Base-by-base conservation (phyloP, 2,329 filamentous ascomycete species). In the Keithomyces neogunnii region DNA sequence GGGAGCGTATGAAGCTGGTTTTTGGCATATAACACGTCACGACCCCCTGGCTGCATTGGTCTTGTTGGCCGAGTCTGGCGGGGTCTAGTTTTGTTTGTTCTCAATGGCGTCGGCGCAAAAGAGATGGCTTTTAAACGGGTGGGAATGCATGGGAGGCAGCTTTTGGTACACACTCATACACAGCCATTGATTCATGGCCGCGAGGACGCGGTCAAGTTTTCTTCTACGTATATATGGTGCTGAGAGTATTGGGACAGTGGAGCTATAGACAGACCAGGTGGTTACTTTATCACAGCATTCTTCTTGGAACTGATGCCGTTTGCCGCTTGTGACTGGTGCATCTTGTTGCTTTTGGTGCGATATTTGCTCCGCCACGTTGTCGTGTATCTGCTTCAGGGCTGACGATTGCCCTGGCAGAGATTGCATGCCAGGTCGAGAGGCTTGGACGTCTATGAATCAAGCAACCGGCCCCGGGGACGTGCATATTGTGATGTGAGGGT, bases 1-100 rank as follows among this genome's bases (percentile, higher is more conserved):
- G 85, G 60, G 82, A 85, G 66, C 74, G 82, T 54, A 69, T 77
- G 59, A 85, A 85, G 72, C 76, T 71, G 44, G 70, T 75, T 57
- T 70, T 90, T 57, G 83, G 82, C 42, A 88, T 90, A 62, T 88
- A 63, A 60, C 19, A 30, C 10, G 26, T 30, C 28, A n/a, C 26
- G 26, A 44, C 13, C 5, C 30, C 6, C 11, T 6, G 9, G 40
- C 26, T 19, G 19, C 19, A 19, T 44, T 44, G 9, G 8, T 5
- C 7, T 44, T 30, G 4, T 44, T 13, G 4, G 5, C 8, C 8
- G 6, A 6, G 10, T 26, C 28, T 19, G 43, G 19, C n/a, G 51
- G 55, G 56, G 54, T 50, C 51, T 38, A 10, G 11, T 30, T 44
- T 44, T 11, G 9, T 44, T 10, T 29, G n/a, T 51, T 42, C 45